Conservation (phyloP, 2,329 filamentous ascomycete species). For the Ceratocystis eucalypticola region DNA sequence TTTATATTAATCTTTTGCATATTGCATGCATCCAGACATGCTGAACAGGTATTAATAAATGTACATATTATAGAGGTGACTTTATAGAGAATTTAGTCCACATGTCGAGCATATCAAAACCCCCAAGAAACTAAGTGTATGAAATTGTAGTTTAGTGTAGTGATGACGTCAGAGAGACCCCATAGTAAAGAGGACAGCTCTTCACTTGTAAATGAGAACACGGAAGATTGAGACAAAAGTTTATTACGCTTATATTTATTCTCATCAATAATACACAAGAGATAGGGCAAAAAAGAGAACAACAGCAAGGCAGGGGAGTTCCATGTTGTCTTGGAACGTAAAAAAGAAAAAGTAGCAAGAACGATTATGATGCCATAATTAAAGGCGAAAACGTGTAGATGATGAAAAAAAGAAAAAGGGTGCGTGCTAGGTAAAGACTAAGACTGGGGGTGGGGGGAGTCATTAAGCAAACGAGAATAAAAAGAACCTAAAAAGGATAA, state of each 20-base stretch:
- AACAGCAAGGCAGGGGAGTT: background rate
- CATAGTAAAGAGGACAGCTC: too few species aligned
- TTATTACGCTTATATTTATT: too few species aligned
- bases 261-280: background rate
- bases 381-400: background rate
- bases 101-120: background rate
- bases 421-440: too few species aligned
- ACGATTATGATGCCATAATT: constrained; percentile 1
- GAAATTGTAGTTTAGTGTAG: too few species aligned
- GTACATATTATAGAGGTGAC: constrained; percentile 3
- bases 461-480: constrained; percentile 7
- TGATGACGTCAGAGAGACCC: too few species aligned
- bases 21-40: constrained; percentile 1
- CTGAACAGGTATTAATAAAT: constrained; percentile 3
- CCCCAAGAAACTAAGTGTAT: too few species aligned
- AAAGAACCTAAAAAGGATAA: constrained; percentile 9
- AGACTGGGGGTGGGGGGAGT: background rate
- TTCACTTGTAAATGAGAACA: too few species aligned
- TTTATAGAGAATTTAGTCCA: background rate
- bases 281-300: background rate
- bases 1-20: constrained; percentile 2
- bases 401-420: background rate
- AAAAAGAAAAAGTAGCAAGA: background rate
- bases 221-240: too few species aligned
- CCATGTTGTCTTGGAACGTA: background rate